Conservation (phyloP, 2,329 filamentous ascomycete species). For the Fusarium concolor region DNA sequence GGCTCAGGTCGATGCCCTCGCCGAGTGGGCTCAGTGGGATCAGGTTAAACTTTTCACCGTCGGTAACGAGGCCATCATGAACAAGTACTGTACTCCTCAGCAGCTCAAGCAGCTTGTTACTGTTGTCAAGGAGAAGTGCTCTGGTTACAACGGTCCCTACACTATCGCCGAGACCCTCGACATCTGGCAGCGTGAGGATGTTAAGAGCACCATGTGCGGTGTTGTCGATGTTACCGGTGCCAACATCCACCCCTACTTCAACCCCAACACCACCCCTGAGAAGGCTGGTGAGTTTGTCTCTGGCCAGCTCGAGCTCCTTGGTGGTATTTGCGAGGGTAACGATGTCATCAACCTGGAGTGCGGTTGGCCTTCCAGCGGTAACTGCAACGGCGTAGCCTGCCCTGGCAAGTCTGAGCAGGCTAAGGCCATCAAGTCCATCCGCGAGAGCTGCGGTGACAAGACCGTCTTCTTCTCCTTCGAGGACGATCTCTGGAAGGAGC, state of each 20-base stretch:
- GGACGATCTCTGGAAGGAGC: conserved; percentile 84
- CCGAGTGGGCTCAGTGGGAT: conserved; percentile 78
- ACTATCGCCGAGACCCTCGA: conserved; percentile 90
- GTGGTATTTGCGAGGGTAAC: conserved; percentile 76
- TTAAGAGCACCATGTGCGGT: conserved; percentile 71
- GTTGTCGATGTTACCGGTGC: conserved; percentile 82
- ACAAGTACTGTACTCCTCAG: conserved; percentile 71
- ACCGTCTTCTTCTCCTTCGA: conserved; percentile 85
- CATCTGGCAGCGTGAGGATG: conserved; percentile 75
- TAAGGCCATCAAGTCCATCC: conserved; percentile 77
- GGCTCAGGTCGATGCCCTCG: conserved; percentile 79
- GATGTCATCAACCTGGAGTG: conserved; percentile 86
- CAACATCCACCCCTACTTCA: conserved; percentile 98
- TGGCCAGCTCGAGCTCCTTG: conserved; percentile 77
- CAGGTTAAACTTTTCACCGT: conserved; percentile 84
- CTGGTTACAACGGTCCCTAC: conserved; percentile 78
- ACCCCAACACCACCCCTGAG: conserved; percentile 70
- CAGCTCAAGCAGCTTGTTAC: conserved; percentile 78
- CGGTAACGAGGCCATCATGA: conserved; percentile 91
- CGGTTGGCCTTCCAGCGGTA: conserved; percentile 83
- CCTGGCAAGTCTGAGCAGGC: conserved; percentile 76
- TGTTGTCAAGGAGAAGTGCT: conserved; percentile 73
- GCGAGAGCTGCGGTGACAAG: conserved; percentile 71
- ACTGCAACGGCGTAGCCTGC: conserved; percentile 77
- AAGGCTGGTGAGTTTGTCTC: conserved; percentile 81